These are phyloP conservation scores for Epichloe sylvatica DNA, from an alignment of 2,329 filamentous ascomycete species.

Conservation along the genomic window DNA sequence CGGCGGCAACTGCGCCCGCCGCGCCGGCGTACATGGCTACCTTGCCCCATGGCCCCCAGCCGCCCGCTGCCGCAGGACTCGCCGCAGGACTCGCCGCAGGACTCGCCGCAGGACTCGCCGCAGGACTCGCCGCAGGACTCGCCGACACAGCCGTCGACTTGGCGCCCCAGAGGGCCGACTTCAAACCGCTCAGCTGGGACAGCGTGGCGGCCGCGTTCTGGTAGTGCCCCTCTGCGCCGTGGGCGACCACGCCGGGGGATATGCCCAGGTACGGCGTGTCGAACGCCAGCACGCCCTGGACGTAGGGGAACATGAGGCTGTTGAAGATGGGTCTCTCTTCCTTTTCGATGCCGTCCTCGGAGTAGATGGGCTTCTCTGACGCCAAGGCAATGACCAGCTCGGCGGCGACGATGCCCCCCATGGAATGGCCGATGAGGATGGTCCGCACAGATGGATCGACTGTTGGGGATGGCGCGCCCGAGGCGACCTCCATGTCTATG, in stretches of 20 bases:
- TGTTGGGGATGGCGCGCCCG: slow-evolving; percentile 66
- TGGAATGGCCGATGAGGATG: slow-evolving; percentile 75
- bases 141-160: neutral
- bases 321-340: slow-evolving; percentile 27
- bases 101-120: slow-evolving; percentile 4
- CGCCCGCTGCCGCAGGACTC: slow-evolving; percentile 9
- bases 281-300: slow-evolving; percentile 81
- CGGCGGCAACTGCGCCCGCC: slow-evolving; percentile 66
- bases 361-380: slow-evolving; percentile 39
- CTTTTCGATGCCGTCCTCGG: slow-evolving; percentile 28
- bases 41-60: slow-evolving; percentile 72
- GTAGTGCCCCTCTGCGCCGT: slow-evolving; percentile 77
- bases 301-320: slow-evolving; percentile 79
- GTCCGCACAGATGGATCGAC: slow-evolving; percentile 74
- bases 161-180: slow-evolving; percentile 48
- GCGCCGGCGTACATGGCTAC: slow-evolving; percentile 78
- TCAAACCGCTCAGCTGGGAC: slow-evolving; percentile 48
- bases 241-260: slow-evolving; percentile 67
- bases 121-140: neutral
- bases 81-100: neutral
- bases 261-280: slow-evolving; percentile 87
- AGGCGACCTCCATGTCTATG: slow-evolving; percentile 83
- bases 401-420: slow-evolving; percentile 87
- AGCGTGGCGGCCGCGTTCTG: slow-evolving; percentile 57
- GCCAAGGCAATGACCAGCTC: slow-evolving; percentile 67